Conservation (phyloP, 177 flowering plant genomes). For the Tripterygium wilfordii region DNA sequence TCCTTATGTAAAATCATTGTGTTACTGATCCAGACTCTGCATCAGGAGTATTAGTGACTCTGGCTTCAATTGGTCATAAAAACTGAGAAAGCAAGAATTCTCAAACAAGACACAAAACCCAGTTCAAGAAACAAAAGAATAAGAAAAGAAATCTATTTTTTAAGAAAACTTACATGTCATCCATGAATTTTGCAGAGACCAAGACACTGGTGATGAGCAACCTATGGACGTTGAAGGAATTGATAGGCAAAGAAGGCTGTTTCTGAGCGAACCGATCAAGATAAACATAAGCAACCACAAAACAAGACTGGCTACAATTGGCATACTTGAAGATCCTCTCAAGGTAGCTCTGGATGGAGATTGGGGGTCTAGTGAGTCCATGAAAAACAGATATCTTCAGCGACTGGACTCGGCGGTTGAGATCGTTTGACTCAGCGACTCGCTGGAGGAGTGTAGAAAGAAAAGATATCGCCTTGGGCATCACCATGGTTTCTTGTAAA, state of each 20-base stretch:
- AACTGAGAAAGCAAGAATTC: no score
- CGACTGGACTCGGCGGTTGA: conserved; percentile 7
- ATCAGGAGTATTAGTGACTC: no score
- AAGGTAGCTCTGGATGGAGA: conserved; percentile 59
- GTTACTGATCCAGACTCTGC: no score
- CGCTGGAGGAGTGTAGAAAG: conserved; percentile 55
- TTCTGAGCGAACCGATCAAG: conserved; percentile 63
- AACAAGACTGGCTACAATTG: conserved; percentile 78
- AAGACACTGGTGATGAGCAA: conserved; percentile 75
- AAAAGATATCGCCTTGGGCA: conserved; percentile 49
- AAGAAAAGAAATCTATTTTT: background rate
- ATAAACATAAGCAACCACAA: conserved; percentile 70
- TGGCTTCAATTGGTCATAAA: no score
- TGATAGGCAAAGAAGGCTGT: conserved; percentile 50
- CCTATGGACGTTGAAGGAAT: conserved; percentile 72
- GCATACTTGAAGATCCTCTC: conserved; percentile 84
- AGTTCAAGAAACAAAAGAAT: background rate
- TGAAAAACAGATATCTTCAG: conserved; percentile 60
- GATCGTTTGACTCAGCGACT: conserved; percentile 58
- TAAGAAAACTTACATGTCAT: conserved; percentile 58
- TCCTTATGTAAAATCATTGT: no score
- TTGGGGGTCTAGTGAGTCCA: conserved; percentile 53
- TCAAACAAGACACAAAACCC: background rate
- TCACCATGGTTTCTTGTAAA: conserved; percentile 15
- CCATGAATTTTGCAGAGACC: conserved; percentile 89